Evolutionary conservation across 129 eudicot genomes (phyloP).

Genomic region (Sambucus nigra): DNA sequence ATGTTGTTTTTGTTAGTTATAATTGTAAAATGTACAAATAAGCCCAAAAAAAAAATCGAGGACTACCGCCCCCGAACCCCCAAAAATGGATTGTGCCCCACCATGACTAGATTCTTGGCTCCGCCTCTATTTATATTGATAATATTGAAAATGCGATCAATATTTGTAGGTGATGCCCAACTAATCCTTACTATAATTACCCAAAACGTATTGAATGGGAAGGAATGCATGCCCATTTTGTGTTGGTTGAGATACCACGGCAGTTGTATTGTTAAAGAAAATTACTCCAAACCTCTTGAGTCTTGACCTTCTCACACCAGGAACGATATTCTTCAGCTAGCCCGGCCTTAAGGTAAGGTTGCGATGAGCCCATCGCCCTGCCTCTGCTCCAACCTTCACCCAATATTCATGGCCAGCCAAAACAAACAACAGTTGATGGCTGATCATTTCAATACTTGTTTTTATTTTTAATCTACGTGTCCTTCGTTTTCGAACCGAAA

Average conservation of each 20-base stretch:
- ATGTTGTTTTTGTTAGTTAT: no score
- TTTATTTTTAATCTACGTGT: background rate
- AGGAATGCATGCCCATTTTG: background rate
- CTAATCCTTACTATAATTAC: background rate
- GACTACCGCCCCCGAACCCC: no score
- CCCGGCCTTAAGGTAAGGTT: slow-evolving; percentile 15
- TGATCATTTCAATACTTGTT: background rate
- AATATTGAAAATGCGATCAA: no score
- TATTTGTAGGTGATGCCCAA: background rate
- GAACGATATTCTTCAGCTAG: slow-evolving; percentile 1
- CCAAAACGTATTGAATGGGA: background rate
- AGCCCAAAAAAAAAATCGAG: no score
- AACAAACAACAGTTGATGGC: background rate
- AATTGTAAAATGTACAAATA: no score
- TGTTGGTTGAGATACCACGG: slow-evolving; percentile 1
- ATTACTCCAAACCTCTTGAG: slow-evolving; percentile 4
- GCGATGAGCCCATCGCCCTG: slow-evolving; percentile 2
- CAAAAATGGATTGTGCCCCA: no score
- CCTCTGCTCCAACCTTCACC: background rate
- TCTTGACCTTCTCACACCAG: background rate
- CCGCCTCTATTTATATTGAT: no score
- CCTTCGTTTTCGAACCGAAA: slow-evolving; percentile 4
- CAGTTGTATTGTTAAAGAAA: background rate
- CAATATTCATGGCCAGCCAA: background rate
- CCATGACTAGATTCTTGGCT: no score